Base-by-base conservation (phyloP, 352 stramenopile genomes). In the Lagenidium giganteum region DNA sequence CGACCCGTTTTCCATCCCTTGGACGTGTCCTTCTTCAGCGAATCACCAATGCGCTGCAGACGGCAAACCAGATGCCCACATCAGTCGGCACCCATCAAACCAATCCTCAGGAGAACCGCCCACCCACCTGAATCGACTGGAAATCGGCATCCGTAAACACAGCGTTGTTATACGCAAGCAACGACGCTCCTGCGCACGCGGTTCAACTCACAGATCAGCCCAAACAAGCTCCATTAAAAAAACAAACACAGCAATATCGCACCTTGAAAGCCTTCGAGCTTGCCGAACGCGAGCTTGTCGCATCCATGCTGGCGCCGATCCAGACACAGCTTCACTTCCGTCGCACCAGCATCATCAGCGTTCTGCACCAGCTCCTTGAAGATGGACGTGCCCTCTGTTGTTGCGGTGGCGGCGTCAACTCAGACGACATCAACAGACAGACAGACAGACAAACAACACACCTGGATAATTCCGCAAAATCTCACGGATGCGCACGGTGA, bases 391-490 rank as follows among this genome's bases (percentile, higher is more conserved):
- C 84, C 86, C 66, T 88, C 76, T 88, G 36, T 25, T n/a, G n/a
- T n/a, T n/a, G n/a, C n/a, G n/a, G n/a, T n/a, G n/a, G n/a, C n/a
- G n/a, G n/a, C n/a, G n/a, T n/a, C n/a, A n/a, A n/a, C n/a, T n/a
- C n/a, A n/a, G n/a, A n/a, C n/a, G n/a, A n/a, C n/a, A n/a, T n/a
- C n/a, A n/a, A n/a, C n/a, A n/a, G n/a, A n/a, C n/a, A n/a, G n/a
- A n/a, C n/a, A n/a, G n/a, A n/a, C n/a, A n/a, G n/a, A n/a, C n/a
- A n/a, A 9, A 24, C 9, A 21, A 30, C n/a, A 22, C 52, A 85
- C 83, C 83, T 25, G 88, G 88, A 34, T 97, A 97, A 57, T 97
- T 97, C 22, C 86, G 69, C 39, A 97, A 58, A 45, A 97, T 97
- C 65, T 96, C 86, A 25, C 87, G 79, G 39, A 96, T 96, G 34